phyloP scores from a whole-genome alignment of 805 yeast genomes.

The Monosporozyma servazzii region DNA sequence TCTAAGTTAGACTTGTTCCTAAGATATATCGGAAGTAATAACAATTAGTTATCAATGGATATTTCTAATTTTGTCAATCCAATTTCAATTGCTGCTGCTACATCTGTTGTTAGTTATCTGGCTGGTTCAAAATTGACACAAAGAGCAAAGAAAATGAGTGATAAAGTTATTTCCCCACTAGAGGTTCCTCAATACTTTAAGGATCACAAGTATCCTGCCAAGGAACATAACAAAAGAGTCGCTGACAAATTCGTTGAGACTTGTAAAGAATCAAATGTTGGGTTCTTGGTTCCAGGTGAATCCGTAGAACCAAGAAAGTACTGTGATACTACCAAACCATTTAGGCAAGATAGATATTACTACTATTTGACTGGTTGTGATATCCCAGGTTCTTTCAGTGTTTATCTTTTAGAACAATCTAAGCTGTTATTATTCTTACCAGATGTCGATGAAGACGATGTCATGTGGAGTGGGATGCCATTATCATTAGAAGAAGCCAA shows the following conservation, averaged over 20 bases:
- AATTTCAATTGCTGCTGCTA: conserved; percentile 1
- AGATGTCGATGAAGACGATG: conserved; percentile 74
- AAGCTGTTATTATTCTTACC: conserved; percentile 71
- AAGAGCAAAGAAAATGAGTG: not conserved
- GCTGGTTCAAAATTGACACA: not conserved
- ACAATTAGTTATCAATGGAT: not conserved
- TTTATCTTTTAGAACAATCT: conserved; percentile 46
- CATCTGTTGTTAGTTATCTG: conserved; percentile 2
- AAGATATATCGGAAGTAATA: not conserved
- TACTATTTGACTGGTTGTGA: conserved; percentile 78
- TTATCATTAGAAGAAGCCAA: conserved; percentile 55
- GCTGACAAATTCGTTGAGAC: conserved; percentile 27
- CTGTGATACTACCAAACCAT: conserved; percentile 67
- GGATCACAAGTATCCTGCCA: conserved; percentile 68
- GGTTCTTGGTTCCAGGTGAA: conserved; percentile 56
- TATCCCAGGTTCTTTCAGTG: conserved; percentile 64
- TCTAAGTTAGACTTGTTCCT: not conserved
- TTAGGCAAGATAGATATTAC: conserved; percentile 88
- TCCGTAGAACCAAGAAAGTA: conserved; percentile 52
- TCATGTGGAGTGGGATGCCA: conserved; percentile 96
- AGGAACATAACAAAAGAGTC: conserved; percentile 48
- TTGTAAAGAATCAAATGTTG: conserved; percentile 28
- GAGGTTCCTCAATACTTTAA: conserved; percentile 14
- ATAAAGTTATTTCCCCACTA: conserved; percentile 11
- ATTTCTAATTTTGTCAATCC: not conserved